A percentile compares a stretch with the other conserved stretches of the same genome.
These are phyloP conservation scores for Lactarius deliciosus DNA, from an alignment of 768 basidiomycete species.

Conservation along the genomic window DNA sequence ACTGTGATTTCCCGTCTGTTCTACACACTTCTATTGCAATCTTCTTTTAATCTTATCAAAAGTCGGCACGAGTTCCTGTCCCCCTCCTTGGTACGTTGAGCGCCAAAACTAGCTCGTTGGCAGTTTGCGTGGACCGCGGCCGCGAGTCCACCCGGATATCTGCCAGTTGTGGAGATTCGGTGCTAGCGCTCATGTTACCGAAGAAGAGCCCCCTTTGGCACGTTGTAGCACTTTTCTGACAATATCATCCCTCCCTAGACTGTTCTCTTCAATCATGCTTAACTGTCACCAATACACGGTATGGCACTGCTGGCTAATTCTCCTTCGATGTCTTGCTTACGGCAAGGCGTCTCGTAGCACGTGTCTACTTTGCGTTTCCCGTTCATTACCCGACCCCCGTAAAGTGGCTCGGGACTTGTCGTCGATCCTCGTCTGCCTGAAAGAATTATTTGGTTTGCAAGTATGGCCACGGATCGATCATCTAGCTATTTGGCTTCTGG, in stretches of 20 bases:
- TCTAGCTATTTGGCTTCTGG: not conserved
- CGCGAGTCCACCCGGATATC: not conserved
- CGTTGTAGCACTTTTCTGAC: too few species aligned
- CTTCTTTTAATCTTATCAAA: constrained; percentile 6
- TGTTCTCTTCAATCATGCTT: not conserved
- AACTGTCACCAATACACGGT: not conserved
- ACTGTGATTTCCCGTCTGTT: constrained; percentile 11
- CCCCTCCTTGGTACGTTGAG: not conserved
- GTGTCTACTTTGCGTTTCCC: not conserved
- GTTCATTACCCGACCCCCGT: not conserved
- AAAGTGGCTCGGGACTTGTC: not conserved
- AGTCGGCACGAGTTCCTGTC: not conserved
- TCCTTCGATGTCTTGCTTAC: not conserved
- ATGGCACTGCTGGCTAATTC: not conserved
- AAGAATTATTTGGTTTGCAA: not conserved
- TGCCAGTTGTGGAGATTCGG: not conserved
- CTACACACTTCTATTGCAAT: too few species aligned
- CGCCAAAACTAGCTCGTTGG: not conserved
- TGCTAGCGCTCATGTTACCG: not conserved
- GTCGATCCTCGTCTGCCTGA: not conserved
- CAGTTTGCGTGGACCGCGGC: not conserved
- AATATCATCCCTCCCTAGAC: not conserved
- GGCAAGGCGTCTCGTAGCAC: not conserved
- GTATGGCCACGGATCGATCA: not conserved
- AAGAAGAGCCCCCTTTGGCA: not conserved